A percentile compares a stretch with the other conserved stretches of the same genome.
Conservation (phyloP, 345 rosid genomes). For the Salix exigua region DNA sequence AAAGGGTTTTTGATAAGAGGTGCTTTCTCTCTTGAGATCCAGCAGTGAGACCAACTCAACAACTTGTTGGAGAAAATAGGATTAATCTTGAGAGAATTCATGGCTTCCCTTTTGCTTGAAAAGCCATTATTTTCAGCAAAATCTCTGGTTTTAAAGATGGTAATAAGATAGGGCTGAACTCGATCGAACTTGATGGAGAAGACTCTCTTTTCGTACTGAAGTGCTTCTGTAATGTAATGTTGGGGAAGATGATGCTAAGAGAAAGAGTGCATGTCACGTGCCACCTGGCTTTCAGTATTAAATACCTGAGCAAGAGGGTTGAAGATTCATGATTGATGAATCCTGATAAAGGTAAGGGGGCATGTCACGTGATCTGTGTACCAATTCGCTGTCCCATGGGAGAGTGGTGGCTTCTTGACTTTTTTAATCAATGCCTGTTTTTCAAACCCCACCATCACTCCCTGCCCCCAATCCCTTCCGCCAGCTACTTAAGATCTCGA, state of each 20-base stretch:
- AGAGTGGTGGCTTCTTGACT: background rate
- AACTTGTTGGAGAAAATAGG: background rate
- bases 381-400: slow-evolving; percentile 11
- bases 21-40: no score
- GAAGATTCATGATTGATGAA: background rate
- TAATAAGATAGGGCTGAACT: no score
- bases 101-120: background rate
- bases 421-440: background rate
- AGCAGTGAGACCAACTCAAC: no score
- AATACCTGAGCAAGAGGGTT: no score
- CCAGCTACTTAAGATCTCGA: no score
- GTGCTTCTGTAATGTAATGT: no score
- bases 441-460: background rate
- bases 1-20: no score
- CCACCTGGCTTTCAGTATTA: slow-evolving; percentile 2
- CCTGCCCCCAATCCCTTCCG: no score
- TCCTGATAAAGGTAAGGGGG: background rate
- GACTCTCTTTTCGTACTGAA: no score
- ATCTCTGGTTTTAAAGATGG: no score
- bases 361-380: slow-evolving; percentile 25
- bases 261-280: background rate
- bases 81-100: background rate
- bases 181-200: no score
- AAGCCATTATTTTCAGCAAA: no score
- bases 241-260: background rate